Conservation (phyloP, 805 yeast species). For the Peterozyma xylosa region DNA sequence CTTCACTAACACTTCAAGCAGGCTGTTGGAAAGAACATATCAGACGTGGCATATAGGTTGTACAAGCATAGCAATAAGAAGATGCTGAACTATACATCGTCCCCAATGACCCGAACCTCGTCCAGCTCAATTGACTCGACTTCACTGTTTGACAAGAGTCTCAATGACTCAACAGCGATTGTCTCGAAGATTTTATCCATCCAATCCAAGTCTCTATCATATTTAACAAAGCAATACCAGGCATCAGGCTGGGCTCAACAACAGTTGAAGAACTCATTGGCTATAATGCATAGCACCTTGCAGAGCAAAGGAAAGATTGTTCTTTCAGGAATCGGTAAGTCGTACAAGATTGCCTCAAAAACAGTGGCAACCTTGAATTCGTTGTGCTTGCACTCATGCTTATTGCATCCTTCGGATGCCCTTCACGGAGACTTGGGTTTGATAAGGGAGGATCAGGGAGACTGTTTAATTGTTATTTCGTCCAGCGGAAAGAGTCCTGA, state of each 20-base stretch:
- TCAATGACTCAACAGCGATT: too few relatives aligned
- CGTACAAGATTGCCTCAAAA: slow-evolving; percentile 71
- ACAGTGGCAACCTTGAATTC: slow-evolving; percentile 79
- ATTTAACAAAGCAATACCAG: slow-evolving; percentile 37
- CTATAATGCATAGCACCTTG: slow-evolving; percentile 33
- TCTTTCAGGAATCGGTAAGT: slow-evolving; percentile 79
- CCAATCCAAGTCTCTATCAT: slow-evolving; percentile 40
- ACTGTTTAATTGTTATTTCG: slow-evolving; percentile 57
- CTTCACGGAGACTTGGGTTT: slow-evolving; percentile 86
- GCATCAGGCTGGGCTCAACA: slow-evolving; percentile 35
- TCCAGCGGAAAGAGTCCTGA: slow-evolving; percentile 85
- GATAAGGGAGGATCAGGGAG: slow-evolving; percentile 44
- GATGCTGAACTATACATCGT: too few relatives aligned
- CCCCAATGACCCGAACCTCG: too few relatives aligned
- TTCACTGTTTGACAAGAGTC: too few relatives aligned
- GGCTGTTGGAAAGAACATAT: too few relatives aligned
- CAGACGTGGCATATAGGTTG: too few relatives aligned
- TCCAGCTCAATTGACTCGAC: too few relatives aligned
- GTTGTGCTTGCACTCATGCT: slow-evolving; percentile 57
- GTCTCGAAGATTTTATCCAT: slow-evolving; percentile 24
- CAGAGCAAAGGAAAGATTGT: slow-evolving; percentile 60
- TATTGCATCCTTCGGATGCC: slow-evolving; percentile 81
- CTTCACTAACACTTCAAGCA: too few relatives aligned
- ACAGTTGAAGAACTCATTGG: slow-evolving; percentile 35
- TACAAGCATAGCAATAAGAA: too few relatives aligned